These are phyloP conservation scores for Plasmodium chabaudi DNA, from an alignment of 169 alveolate genomes.

Conservation along the genomic window DNA sequence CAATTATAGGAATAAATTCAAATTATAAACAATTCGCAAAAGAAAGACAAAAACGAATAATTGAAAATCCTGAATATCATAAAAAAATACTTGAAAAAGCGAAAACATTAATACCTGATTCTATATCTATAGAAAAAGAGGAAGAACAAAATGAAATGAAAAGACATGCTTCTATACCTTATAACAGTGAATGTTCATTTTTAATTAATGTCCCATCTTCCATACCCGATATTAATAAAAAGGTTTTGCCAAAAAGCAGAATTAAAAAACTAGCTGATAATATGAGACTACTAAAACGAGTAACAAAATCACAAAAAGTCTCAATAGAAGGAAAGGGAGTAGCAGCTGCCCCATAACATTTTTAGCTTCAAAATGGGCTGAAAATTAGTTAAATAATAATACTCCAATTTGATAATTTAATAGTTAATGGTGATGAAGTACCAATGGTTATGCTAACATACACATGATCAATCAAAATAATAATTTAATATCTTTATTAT, in stretches of 20 bases:
- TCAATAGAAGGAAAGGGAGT: slow-evolving; percentile 74
- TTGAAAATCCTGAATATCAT: slow-evolving; percentile 75
- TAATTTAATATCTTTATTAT: no score
- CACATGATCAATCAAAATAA: no score
- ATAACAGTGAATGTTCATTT: slow-evolving; percentile 74
- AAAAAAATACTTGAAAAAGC: slow-evolving; percentile 71
- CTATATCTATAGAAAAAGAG: slow-evolving; percentile 67
- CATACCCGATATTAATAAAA: slow-evolving; percentile 29
- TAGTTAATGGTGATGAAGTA: no score
- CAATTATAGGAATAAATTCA: slow-evolving; percentile 85
- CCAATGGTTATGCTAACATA: no score
- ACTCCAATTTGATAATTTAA: no score
- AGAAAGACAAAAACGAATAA: slow-evolving; percentile 70
- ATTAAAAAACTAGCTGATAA: slow-evolving; percentile 55
- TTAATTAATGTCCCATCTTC: slow-evolving; percentile 74
- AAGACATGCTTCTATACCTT: slow-evolving; percentile 70
- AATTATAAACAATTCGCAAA: slow-evolving; percentile 77
- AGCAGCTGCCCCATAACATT: slow-evolving; percentile 31
- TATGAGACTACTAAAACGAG: slow-evolving; percentile 49
- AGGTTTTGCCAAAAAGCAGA: slow-evolving; percentile 50
- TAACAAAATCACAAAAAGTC: slow-evolving; percentile 48
- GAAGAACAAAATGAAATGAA: slow-evolving; percentile 75
- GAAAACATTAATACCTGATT: slow-evolving; percentile 64
- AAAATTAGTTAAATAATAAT: not conserved
- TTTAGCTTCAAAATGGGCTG: not conserved